phyloP scores from a whole-genome alignment of 805 yeast species.

The Sugiyamaella smithiae region DNA sequence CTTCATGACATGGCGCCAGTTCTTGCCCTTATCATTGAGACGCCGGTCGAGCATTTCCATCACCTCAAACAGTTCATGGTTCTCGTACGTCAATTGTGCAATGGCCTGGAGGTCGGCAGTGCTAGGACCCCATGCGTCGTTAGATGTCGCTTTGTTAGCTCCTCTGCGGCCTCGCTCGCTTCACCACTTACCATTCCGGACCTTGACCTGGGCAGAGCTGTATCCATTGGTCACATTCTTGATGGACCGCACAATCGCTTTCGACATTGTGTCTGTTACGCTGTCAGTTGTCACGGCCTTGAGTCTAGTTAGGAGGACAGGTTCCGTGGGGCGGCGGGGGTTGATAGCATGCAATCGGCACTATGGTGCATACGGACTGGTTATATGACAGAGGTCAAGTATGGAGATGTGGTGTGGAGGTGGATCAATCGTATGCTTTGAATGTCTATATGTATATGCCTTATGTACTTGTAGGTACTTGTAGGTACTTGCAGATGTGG shows the following conservation, averaged over 20 bases:
- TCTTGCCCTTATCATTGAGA: slow-evolving; percentile 91
- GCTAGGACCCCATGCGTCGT: slow-evolving; percentile 83
- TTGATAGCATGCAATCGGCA: no score
- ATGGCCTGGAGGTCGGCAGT: slow-evolving; percentile 79
- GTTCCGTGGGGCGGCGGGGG: no score
- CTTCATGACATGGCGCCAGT: slow-evolving; percentile 96
- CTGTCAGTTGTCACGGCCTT: no score
- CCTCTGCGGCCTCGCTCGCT: slow-evolving; percentile 8
- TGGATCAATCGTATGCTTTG: no score
- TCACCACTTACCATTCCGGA: slow-evolving; percentile 53
- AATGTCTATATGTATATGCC: no score
- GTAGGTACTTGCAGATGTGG: no score
- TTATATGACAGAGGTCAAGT: no score
- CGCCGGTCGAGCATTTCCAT: slow-evolving; percentile 94
- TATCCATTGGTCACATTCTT: slow-evolving; percentile 91
- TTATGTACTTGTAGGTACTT: no score
- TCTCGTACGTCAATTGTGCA: slow-evolving; percentile 67
- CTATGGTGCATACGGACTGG: no score
- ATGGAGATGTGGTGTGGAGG: no score
- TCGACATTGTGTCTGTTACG: slow-evolving; percentile 59
- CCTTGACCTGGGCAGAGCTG: slow-evolving; percentile 78
- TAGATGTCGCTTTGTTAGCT: slow-evolving; percentile 64
- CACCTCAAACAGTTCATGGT: slow-evolving; percentile 74
- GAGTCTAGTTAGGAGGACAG: no score
- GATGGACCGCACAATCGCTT: slow-evolving; percentile 72